Evolutionary conservation across 2,329 filamentous ascomycete genomes (phyloP), one percentile per base, ranked within the genome.

Genomic region (Penicillium corylophilum): DNA sequence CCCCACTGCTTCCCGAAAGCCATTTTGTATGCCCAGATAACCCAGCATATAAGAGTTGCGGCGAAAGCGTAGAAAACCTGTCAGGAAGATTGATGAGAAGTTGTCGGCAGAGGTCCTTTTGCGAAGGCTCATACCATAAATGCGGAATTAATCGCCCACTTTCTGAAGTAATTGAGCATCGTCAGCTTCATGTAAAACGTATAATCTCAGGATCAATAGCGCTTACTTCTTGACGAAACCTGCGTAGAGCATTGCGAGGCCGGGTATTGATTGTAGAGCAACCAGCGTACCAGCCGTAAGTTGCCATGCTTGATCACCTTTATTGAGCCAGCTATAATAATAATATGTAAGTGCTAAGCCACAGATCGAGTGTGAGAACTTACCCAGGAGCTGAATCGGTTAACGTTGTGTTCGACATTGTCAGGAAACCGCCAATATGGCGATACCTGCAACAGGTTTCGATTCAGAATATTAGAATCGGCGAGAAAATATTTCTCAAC

Each of bases 291-390:
- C 78, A 2, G 78, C 78, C 15, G 77, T 79, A 45, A 80, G 67
- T 64, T 80, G 77, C 78, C 78, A 80, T 40, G 77, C 75, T 66
- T 80, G 77, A 65, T 80, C 76, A 51, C 78, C 78, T 53, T 68
- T 74, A 58, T 76, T 67, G 26, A 77, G 65, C 69, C 69, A 71
- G 13, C 57, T 54, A 5, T 60, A 57, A 61, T 55, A n/a, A 12
- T 42, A 26, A 10, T 12, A 13, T 28, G 16, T 26, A 59, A 42
- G 12, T 5, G 24, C 13, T 33, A 20, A 46, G 16, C 7, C 13
- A 10, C 15, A 10, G 2, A 20, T 28, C 35, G 36, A 8, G 13
- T 24, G 22, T 41, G n/a, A 18, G 9, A 24, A 54, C 54, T 40
- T 49, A 54, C 54, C 41, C 40, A 10, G 54, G 54, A 33, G 24